Percentiles rank a stretch among this genome's conserved stretches.
phyloP scores from a whole-genome alignment of 1,284 basidiomycete genomes.

The Bjerkandera adusta region DNA sequence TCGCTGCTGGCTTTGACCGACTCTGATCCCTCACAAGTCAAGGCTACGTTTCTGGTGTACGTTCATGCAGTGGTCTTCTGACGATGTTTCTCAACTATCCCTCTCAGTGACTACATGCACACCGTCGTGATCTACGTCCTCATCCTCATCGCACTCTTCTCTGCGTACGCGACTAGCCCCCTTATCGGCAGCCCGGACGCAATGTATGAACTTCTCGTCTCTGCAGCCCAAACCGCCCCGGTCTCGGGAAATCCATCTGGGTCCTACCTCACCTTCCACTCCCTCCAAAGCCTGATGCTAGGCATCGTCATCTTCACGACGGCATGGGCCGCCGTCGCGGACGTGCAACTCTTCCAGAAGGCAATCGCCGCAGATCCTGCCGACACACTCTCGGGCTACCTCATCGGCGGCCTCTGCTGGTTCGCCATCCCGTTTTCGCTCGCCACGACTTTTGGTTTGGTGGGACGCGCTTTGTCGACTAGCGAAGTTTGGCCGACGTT shows the following conservation, averaged over 20 bases:
- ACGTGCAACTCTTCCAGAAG: slow-evolving; percentile 19
- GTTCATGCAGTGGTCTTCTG: neutral
- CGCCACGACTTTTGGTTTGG: slow-evolving; percentile 40
- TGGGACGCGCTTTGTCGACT: slow-evolving; percentile 30
- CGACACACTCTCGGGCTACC: slow-evolving; percentile 30
- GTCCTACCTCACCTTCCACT: slow-evolving; percentile 38
- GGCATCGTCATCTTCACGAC: slow-evolving; percentile 18
- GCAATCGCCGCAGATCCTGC: slow-evolving; percentile 31
- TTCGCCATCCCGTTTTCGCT: slow-evolving; percentile 40
- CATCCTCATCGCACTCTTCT: slow-evolving; percentile 31
- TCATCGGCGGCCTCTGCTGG: slow-evolving; percentile 37
- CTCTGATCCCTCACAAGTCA: slow-evolving; percentile 9
- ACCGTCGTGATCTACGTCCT: slow-evolving; percentile 33
- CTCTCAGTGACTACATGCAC: slow-evolving; percentile 35
- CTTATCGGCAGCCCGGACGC: slow-evolving; percentile 28
- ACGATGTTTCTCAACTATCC: slow-evolving; percentile 23
- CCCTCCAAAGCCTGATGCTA: slow-evolving; percentile 21
- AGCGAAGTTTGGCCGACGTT: slow-evolving; percentile 12
- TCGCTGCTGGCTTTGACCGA: no score
- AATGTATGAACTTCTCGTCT: slow-evolving; percentile 31
- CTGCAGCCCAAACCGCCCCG: slow-evolving; percentile 27
- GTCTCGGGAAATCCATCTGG: slow-evolving; percentile 37
- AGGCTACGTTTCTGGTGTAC: slow-evolving; percentile 12
- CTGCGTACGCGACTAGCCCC: slow-evolving; percentile 27
- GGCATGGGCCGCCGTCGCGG: slow-evolving; percentile 11